A percentile compares a stretch with the other conserved stretches of the same genome.
These are phyloP conservation scores for Triangularia setosa DNA, from an alignment of 2,329 filamentous ascomycete species.

Conservation along the genomic window DNA sequence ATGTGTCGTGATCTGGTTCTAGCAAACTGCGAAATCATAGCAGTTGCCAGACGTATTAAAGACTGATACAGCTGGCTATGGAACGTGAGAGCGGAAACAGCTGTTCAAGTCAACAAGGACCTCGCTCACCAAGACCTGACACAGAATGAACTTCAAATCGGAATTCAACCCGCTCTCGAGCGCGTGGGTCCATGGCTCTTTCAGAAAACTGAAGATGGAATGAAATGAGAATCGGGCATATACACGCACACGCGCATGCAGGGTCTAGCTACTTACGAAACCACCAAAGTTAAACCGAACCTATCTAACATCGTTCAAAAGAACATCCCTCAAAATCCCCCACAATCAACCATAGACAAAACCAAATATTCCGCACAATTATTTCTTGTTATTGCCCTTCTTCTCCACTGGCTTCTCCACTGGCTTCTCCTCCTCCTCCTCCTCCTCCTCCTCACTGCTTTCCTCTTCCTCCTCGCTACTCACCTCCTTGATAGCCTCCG, in stretches of 20 bases:
- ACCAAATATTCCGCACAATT: not conserved
- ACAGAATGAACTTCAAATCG: too few species aligned
- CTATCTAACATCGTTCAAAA: not conserved
- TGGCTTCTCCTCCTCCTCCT: constrained; percentile 24
- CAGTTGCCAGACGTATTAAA: too few species aligned
- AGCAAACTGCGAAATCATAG: not conserved
- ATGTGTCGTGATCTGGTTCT: not conserved
- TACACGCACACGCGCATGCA: not conserved
- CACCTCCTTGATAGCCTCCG: constrained; percentile 40
- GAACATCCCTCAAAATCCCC: not conserved
- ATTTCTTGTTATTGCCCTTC: constrained; percentile 27
- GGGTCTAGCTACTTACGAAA: not conserved
- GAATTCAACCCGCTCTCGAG: too few species aligned
- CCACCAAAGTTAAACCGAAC: not conserved
- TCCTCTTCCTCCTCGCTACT: constrained; percentile 34
- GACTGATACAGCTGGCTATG: too few species aligned
- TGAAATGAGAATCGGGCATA: not conserved
- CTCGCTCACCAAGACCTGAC: too few species aligned
- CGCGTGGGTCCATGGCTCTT: too few species aligned
- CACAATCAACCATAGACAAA: not conserved
- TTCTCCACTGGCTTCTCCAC: constrained; percentile 27
- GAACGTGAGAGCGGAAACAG: too few species aligned
- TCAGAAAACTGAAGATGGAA: too few species aligned
- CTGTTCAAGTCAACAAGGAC: too few species aligned
- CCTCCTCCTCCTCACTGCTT: constrained; percentile 31